A percentile compares a stretch with the other conserved stretches of the same genome.
These are phyloP conservation scores for Talaromyces albobiverticillius DNA, from an alignment of 2,329 filamentous ascomycete species.

Conservation along the genomic window DNA sequence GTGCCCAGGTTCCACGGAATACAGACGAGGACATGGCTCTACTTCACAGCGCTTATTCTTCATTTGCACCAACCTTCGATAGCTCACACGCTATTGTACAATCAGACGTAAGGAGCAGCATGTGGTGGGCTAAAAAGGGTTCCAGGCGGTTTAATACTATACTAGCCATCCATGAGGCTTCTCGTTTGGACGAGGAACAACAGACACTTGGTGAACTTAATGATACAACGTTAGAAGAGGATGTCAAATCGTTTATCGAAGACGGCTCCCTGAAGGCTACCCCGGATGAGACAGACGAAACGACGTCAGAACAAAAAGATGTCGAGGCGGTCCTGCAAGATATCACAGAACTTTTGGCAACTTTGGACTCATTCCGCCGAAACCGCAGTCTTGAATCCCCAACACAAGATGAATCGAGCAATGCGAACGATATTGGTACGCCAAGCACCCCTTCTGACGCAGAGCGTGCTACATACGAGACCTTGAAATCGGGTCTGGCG, in stretches of 20 bases:
- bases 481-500: conserved; percentile 70
- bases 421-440: conserved; percentile 1
- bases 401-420: conserved; percentile 6
- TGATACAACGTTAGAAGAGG: conserved; percentile 39
- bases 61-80: conserved; percentile 48
- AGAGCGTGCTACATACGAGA: conserved; percentile 63
- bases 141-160: conserved; percentile 36
- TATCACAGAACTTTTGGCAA: conserved; percentile 60
- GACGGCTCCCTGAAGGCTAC: conserved; percentile 14
- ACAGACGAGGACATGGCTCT: conserved; percentile 33
- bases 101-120: conserved; percentile 38
- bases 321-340: conserved; percentile 53
- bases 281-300: conserved; percentile 3
- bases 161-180: conserved; percentile 26
- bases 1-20: conserved; percentile 20
- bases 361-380: conserved; percentile 60
- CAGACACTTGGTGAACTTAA: conserved; percentile 36
- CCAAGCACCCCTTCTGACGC: conserved; percentile 51
- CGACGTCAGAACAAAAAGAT: conserved; percentile 31
- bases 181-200: conserved; percentile 18
- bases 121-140: conserved; percentile 48
- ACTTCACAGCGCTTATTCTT: conserved; percentile 46
- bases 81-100: conserved; percentile 44
- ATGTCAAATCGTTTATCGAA: conserved; percentile 38
- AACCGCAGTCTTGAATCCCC: conserved; percentile 52